Evolutionary conservation across 2,329 filamentous ascomycete species (phyloP).

Genomic region (Pestalotiopsis sp.): DNA sequence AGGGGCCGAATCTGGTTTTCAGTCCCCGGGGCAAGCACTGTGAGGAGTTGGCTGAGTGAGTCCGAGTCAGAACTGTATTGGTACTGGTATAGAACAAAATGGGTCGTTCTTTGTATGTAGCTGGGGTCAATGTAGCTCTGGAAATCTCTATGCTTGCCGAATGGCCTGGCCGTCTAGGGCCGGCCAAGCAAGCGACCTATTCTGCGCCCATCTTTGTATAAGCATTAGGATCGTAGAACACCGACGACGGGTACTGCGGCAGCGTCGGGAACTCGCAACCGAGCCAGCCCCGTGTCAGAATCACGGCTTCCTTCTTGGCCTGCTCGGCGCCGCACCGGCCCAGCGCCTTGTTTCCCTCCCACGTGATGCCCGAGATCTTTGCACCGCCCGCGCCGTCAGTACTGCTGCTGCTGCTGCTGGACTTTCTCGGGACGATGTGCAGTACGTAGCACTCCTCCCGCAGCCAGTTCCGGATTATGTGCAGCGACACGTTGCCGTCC

Average conservation of each 20-base stretch:
- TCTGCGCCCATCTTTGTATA: neutral
- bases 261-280: constrained; percentile 16
- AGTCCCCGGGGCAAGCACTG: neutral
- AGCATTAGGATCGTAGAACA: constrained; percentile 13
- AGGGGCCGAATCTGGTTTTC: neutral
- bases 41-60: neutral
- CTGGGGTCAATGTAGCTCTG: too few species aligned
- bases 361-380: constrained; percentile 17
- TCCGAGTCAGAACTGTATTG: neutral
- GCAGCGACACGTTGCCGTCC: constrained; percentile 15
- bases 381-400: constrained; percentile 1
- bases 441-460: constrained; percentile 15
- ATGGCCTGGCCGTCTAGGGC: too few species aligned
- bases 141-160: too few species aligned
- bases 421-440: neutral
- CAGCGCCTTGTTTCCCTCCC: constrained; percentile 16
- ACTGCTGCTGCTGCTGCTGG: neutral
- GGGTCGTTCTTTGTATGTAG: too few species aligned
- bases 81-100: neutral
- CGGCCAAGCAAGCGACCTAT: neutral
- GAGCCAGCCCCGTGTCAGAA: constrained; percentile 13
- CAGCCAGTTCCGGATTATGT: constrained; percentile 15
- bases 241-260: constrained; percentile 13
- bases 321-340: constrained; percentile 15
- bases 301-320: constrained; percentile 16